Evolutionary conservation across 352 stramenopile species (phyloP), one percentile per base, ranked within the genome.

Genomic region (Phytophthora multivora): DNA sequence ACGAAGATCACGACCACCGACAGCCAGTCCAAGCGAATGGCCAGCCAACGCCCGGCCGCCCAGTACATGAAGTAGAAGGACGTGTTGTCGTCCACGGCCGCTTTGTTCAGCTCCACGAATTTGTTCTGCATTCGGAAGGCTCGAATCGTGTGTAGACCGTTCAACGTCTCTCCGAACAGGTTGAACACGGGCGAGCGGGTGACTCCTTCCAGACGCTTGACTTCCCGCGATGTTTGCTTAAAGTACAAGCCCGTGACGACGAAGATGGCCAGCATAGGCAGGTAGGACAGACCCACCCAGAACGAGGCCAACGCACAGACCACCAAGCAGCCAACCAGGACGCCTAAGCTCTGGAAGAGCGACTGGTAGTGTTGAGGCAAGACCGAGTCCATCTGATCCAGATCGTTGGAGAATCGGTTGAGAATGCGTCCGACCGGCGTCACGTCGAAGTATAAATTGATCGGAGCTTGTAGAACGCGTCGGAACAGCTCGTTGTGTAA

Each of bases 201-300:
- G n/a, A 98, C 64, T 3, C 86, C 89, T 64, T 99, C 96, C 30
- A 98, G 75, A 7, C 95, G 83, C 75, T 98, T 97, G 2, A 98
- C 72, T 50, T 98, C 93, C 2, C 74, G 70, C 51, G 84, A 76
- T 5, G 70, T 89, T 35, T 75, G 66, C 46, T 97, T 84, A 66
- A 96, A 97, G 28, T 98, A 98, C 23, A 89, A 81, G 6, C 81
- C 78, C 3, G 75, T 69, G 33, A 83, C 23, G 1, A 75, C 72
- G 39, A 90, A 93, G 15, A 89, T 63, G 10, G 64, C 31, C 2
- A 88, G 30, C 45, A 91, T 72, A 5, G 82, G 91, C 6, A 91
- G 49, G 25, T 90, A 83, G 28, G 86, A 74, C 7, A 89, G 13
- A 0, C 66, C 63, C 30, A 91, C 65, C 63, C 63, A 77, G 39